Conservation (phyloP, 2,329 filamentous ascomycete genomes). For the Calonectria crousiana region DNA sequence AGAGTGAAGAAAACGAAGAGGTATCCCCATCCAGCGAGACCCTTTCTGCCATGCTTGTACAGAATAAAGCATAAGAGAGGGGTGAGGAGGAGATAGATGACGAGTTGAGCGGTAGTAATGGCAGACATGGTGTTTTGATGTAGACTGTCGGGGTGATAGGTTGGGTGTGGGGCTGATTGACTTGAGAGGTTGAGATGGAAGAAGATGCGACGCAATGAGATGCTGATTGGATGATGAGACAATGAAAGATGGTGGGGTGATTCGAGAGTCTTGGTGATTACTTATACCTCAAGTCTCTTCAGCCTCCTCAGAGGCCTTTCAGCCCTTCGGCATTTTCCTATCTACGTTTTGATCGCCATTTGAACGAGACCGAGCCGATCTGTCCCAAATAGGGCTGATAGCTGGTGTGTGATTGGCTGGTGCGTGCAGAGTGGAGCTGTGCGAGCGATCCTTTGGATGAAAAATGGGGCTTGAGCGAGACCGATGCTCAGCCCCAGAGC, state of each 20-base stretch:
- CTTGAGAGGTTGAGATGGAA: neutral
- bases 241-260: neutral
- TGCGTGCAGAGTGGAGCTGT: neutral
- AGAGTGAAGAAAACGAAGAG: neutral
- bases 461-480: constrained; percentile 1
- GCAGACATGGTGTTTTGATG: neutral
- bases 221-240: neutral
- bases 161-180: neutral
- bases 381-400: neutral
- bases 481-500: neutral
- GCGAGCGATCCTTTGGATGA: neutral
- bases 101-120: neutral
- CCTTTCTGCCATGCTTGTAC: constrained; percentile 1
- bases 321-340: neutral
- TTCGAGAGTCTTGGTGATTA: neutral
- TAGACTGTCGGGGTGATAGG: neutral
- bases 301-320: neutral
- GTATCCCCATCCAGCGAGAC: neutral
- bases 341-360: neutral
- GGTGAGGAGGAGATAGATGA: constrained; percentile 4
- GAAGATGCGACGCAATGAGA: neutral
- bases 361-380: neutral
- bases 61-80: neutral
- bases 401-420: neutral
- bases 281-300: neutral